Evolutionary conservation across 768 basidiomycete species (phyloP).

Genomic region (Lactarius tabidus): DNA sequence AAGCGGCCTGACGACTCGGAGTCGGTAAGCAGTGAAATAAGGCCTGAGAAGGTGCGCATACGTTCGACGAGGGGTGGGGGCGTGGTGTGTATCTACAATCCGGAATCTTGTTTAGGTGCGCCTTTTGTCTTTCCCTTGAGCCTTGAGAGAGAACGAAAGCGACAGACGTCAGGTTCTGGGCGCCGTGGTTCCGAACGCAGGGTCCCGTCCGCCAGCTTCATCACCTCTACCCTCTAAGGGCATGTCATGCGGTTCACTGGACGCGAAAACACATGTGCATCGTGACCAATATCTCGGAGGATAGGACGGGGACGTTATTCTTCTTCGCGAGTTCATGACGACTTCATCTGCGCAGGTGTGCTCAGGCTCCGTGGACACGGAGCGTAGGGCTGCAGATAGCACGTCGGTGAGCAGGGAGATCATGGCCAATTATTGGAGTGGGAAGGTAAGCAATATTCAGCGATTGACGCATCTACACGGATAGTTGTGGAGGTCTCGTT

Average conservation of each 20-base stretch:
- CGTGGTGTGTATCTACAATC: constrained; percentile 64
- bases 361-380: constrained; percentile 35
- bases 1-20: constrained; percentile 55
- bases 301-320: constrained; percentile 70
- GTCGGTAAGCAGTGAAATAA: constrained; percentile 66
- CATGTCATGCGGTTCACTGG: constrained; percentile 73
- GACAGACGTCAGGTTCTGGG: constrained; percentile 76
- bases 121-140: neutral
- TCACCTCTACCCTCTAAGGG: constrained; percentile 75
- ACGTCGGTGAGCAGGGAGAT: constrained; percentile 74
- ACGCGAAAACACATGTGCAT: constrained; percentile 62
- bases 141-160: neutral
- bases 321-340: constrained; percentile 84
- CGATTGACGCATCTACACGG: constrained; percentile 65
- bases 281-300: constrained; percentile 66
- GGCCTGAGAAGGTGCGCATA: constrained; percentile 61
- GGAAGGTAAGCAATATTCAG: constrained; percentile 79
- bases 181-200: constrained; percentile 76
- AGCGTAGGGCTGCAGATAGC: constrained; percentile 66
- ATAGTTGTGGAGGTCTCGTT: constrained; percentile 43
- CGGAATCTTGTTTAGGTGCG: neutral
- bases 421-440: constrained; percentile 80
- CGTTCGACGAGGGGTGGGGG: constrained; percentile 75
- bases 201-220: constrained; percentile 69
- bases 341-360: constrained; percentile 49